Conservation (phyloP, 768 basidiomycete species). For the Terana coerulea region DNA sequence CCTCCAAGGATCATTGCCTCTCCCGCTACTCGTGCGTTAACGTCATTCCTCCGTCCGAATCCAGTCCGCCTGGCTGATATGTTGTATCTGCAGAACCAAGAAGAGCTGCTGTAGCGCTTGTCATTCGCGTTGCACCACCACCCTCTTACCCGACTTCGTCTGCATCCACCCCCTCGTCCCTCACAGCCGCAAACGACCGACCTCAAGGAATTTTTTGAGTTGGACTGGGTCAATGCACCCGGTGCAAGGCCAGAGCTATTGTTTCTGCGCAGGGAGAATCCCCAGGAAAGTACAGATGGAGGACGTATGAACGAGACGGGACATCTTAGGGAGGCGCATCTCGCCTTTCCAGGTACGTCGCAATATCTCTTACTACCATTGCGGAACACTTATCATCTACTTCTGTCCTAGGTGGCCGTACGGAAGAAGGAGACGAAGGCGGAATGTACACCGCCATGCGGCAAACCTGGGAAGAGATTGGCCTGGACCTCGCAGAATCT, state of each 20-base stretch:
- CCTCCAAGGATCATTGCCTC: conserved; percentile 89
- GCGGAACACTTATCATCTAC: too few species aligned
- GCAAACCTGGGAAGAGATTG: conserved; percentile 99
- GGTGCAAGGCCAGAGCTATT: conserved; percentile 81
- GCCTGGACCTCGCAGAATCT: conserved; percentile 91
- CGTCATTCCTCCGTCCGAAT: neutral
- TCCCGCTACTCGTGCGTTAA: conserved; percentile 74
- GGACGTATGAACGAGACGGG: conserved; percentile 23
- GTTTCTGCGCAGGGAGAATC: conserved; percentile 76
- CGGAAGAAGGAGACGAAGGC: conserved; percentile 89
- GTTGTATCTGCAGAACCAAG: conserved; percentile 57
- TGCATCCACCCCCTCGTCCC: conserved; percentile 24
- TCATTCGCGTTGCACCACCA: conserved; percentile 67
- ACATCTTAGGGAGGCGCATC: conserved; percentile 60
- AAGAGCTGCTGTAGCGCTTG: conserved; percentile 75
- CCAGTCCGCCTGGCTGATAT: too few species aligned
- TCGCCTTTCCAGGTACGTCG: conserved; percentile 81
- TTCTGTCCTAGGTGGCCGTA: conserved; percentile 61
- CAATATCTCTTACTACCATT: too few species aligned
- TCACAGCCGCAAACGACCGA: conserved; percentile 27
- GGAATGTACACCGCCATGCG: conserved; percentile 95
- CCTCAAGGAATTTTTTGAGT: conserved; percentile 72
- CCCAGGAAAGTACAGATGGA: conserved; percentile 26
- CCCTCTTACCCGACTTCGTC: conserved; percentile 29
- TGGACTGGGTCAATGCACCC: conserved; percentile 90